Evolutionary conservation across 352 stramenopile species (phyloP).

Genomic region (Phytopythium sindhum): DNA sequence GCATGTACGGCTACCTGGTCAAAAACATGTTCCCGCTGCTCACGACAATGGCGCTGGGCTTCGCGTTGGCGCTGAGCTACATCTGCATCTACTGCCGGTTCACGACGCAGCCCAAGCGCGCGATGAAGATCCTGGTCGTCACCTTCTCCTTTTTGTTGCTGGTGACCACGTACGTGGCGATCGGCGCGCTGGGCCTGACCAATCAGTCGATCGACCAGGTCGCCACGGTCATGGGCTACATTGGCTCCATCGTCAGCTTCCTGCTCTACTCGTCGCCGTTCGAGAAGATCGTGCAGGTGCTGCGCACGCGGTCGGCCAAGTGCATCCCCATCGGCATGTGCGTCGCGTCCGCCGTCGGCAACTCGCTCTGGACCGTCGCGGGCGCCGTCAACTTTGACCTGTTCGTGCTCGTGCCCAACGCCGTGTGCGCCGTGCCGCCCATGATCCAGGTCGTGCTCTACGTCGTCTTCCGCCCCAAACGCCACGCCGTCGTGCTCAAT

Average conservation of each 20-base stretch:
- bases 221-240: constrained; percentile 23
- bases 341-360: constrained; percentile 20
- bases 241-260: constrained; percentile 24
- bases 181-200: constrained; percentile 19
- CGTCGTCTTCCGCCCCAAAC: constrained; percentile 7
- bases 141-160: constrained; percentile 19
- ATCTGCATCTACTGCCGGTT: constrained; percentile 29
- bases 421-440: constrained; percentile 11
- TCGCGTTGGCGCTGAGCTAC: constrained; percentile 25
- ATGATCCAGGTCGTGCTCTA: constrained; percentile 14
- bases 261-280: constrained; percentile 35
- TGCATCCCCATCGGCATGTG: constrained; percentile 35
- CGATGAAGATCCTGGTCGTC: constrained; percentile 27
- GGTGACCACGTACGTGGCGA: constrained; percentile 14
- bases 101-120: constrained; percentile 21
- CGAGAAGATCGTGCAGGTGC: constrained; percentile 33
- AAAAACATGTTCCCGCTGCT: constrained; percentile 37
- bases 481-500: neutral
- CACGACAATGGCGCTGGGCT: constrained; percentile 26
- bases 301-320: constrained; percentile 22
- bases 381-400: constrained; percentile 18
- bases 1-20: constrained; percentile 5
- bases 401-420: constrained; percentile 12
- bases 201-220: constrained; percentile 10
- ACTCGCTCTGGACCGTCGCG: constrained; percentile 29